These are phyloP conservation scores for Tuber melanosporum DNA, from an alignment of 495 filamentous ascomycete genomes.

Conservation along the genomic window DNA sequence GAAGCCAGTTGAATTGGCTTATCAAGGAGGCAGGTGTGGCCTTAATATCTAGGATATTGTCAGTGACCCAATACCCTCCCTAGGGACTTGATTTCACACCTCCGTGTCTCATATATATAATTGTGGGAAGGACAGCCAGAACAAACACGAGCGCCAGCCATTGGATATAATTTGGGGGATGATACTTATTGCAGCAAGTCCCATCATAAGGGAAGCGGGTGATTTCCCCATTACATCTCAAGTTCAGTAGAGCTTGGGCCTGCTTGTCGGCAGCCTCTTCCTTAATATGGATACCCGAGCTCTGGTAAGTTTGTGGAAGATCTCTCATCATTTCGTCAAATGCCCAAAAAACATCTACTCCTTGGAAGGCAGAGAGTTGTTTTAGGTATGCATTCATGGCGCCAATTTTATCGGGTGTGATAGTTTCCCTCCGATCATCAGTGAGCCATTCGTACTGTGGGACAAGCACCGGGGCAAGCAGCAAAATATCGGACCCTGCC, in stretches of 20 bases:
- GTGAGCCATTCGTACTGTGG: conserved; percentile 51
- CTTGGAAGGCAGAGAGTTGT: conserved; percentile 45
- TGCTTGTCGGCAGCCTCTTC: conserved; percentile 47
- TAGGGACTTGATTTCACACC: conserved; percentile 14
- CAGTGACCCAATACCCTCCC: background rate
- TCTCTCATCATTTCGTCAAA: conserved; percentile 47
- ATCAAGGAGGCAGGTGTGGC: conserved; percentile 9
- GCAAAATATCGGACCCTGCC: conserved; percentile 43
- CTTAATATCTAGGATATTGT: conserved; percentile 12
- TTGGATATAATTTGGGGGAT: conserved; percentile 41
- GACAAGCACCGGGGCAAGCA: conserved; percentile 53
- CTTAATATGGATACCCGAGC: conserved; percentile 52
- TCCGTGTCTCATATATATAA: conserved; percentile 36
- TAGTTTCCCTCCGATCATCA: conserved; percentile 46
- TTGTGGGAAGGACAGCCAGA: conserved; percentile 40
- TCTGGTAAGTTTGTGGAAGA: conserved; percentile 44
- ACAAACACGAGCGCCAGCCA: conserved; percentile 38
- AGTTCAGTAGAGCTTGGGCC: conserved; percentile 54
- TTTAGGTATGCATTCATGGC: conserved; percentile 54
- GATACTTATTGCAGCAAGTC: conserved; percentile 55
- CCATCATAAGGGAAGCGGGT: conserved; percentile 48
- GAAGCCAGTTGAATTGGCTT: conserved; percentile 25
- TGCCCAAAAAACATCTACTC: conserved; percentile 51
- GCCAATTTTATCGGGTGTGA: conserved; percentile 50
- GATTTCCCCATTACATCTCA: conserved; percentile 52